Evolutionary conservation across 306 rosid genomes (phyloP), one percentile per base, ranked within the genome.

Genomic region (Casuarina cunninghamiana): DNA sequence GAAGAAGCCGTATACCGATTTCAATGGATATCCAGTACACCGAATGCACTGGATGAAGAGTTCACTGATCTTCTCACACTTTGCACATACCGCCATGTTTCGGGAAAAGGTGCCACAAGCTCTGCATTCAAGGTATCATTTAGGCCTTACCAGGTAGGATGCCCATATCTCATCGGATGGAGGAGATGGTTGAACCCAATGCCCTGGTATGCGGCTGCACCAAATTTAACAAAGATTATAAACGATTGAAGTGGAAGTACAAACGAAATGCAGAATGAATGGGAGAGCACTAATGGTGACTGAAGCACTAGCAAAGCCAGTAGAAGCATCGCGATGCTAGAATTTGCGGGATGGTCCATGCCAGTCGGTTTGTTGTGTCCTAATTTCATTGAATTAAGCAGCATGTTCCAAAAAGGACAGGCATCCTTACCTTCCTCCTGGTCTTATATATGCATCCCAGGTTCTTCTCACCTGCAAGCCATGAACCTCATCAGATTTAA

Each of bases 161-260:
- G 94, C 96, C 98, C 98, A 94, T 69, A 87, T 75, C 83, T 90
- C 96, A 71, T 91, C 88, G n/a, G 96, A 90, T 12, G 98, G 97
- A 44, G 96, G 96, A 42, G 97, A 88, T 35, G 97, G 97, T 74
- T 86, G 91, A 88, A 91, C 86, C 97, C 97, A 90, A 75, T 89
- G 96, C 72, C 97, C 91, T n/a, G 98, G 96, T 73, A 94, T 88
- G 75, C 92, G 86, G 87, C 98, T 94, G 90, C 79, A 82, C 50
- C n/a, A 85, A 67, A 74, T 49, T 63, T 54, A 73, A 51, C 10
- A 66, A 10, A 10, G 15, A 54, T 35, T 51, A 26, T 4, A 6
- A 38, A 58, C 26, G 3, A 26, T 58, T 2, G n/a, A 9, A 35
- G 13, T 26, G 65, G 65, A 32, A 58, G 65, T 58, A 58, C 21